Base-by-base conservation (phyloP, 1,284 basidiomycete genomes). In the Prillingera fragicola region DNA sequence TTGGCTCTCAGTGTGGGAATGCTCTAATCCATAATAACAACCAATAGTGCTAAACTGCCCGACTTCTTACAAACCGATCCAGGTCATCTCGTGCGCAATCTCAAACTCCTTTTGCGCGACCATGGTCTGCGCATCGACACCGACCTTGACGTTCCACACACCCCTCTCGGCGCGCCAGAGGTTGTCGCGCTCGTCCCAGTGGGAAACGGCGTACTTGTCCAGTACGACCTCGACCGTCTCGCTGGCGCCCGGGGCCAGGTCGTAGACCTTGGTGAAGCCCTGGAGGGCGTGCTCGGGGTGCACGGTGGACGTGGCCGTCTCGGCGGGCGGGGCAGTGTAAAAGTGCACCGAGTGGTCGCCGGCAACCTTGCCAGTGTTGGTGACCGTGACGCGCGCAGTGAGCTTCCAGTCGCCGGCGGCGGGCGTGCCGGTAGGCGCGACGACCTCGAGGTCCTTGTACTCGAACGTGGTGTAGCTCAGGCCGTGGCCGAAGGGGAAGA, bases 401-500 rank as follows among this genome's bases (percentile, higher is more conserved):
- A 53, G 34, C n/a, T 25, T 14, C 42, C 36, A 44, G 14, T 41
- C 44, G 21, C 56, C 56, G 12, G 58, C 52, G 19, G 60, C 39
- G 1, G 55, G 55, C 19, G 50, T 53, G 10, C 55, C 55, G 29
- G 56, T 53, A 35, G 29, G 48, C 44, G 28, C 40, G 25, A 31
- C 51, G 9, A 44, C 40, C 18, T 13, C 19, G 12, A 56, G 37
- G 26, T 49, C 48, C 0, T 37, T 32, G 46, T 79, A 73, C 19
- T 65, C 62, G 73, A 86, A 89, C 0, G 76, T 80, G 17, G 81
- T 86, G 71, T 86, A 88, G 0, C 83, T 85, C 14, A 89, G 77
- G 9, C 87, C 87, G 58, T 60, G 83, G 78, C 84, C 85, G 62
- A 86, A 87, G 25, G 82, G 75, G 67, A 82, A 87, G 14, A 78